A percentile compares a stretch with the other conserved stretches of the same genome.
Conservation (phyloP, 2,329 filamentous ascomycete species). For the Fonsecaea pedrosoi region DNA sequence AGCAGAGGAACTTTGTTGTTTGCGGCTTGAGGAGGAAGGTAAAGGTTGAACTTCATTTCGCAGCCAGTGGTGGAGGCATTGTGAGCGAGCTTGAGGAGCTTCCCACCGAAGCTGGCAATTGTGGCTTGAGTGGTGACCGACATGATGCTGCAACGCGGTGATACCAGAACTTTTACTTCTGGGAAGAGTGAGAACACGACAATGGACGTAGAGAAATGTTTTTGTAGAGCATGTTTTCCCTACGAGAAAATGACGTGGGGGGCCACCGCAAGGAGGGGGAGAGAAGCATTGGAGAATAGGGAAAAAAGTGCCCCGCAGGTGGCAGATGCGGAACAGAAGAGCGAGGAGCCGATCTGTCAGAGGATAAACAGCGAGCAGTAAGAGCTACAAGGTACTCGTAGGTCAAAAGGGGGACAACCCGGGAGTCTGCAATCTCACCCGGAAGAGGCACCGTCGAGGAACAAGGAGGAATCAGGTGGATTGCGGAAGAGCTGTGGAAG, state of each 20-base stretch:
- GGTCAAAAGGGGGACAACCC: conserved; percentile 7
- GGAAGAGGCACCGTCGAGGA: conserved; percentile 9
- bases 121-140: conserved; percentile 86
- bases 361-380: not conserved
- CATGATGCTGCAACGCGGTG: conserved; percentile 61
- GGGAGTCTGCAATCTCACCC: conserved; percentile 14
- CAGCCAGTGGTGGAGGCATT: conserved; percentile 77
- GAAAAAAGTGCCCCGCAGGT: conserved; percentile 15
- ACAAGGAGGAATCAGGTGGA: not conserved
- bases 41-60: conserved; percentile 92
- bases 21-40: conserved; percentile 76
- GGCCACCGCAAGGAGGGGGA: conserved; percentile 3
- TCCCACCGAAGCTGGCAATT: conserved; percentile 90
- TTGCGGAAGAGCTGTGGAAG: not conserved
- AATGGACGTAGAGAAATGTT: conserved; percentile 8
- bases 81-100: conserved; percentile 93
- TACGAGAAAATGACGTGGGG: conserved; percentile 25
- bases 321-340: conserved; percentile 8
- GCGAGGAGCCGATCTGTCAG: conserved; percentile 8
- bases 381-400: no score
- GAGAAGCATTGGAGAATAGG: conserved; percentile 15
- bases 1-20: conserved; percentile 76
- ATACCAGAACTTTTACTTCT: no score
- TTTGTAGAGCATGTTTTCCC: conserved; percentile 8
- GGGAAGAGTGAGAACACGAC: not conserved